A percentile compares a stretch with the other conserved stretches of the same genome.
phyloP scores from a whole-genome alignment of 331 rosid genomes.

The Dryas integrifolia region DNA sequence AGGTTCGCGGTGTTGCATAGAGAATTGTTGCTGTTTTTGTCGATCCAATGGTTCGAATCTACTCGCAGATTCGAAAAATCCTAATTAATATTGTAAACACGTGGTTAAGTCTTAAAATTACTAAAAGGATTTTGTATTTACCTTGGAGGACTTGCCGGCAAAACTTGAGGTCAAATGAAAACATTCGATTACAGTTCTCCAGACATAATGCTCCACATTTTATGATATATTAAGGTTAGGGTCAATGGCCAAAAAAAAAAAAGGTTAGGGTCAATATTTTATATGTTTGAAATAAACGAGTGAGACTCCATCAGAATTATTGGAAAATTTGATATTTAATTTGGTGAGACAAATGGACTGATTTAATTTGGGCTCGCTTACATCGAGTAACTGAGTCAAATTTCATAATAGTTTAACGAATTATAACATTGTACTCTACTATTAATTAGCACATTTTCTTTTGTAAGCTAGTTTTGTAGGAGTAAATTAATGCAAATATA shows the following conservation, averaged over 20 bases:
- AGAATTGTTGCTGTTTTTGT: constrained; percentile 26
- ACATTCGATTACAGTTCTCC: not conserved
- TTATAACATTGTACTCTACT: too few relatives aligned
- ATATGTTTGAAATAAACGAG: too few relatives aligned
- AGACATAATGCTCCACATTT: not conserved
- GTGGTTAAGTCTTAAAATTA: constrained; percentile 27
- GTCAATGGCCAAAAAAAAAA: not conserved
- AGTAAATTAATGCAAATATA: too few relatives aligned
- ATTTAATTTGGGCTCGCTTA: too few relatives aligned
- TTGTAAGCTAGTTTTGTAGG: too few relatives aligned
- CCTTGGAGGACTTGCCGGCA: not conserved
- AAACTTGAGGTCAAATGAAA: constrained; percentile 9
- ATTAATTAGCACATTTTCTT: too few relatives aligned
- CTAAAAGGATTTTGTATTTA: not conserved
- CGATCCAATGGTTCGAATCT: constrained; percentile 33
- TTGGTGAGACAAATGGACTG: too few relatives aligned
- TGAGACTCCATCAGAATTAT: too few relatives aligned
- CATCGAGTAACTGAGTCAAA: too few relatives aligned
- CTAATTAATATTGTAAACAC: constrained; percentile 23
- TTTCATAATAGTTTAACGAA: too few relatives aligned
- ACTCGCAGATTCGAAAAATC: constrained; percentile 30
- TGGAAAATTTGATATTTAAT: too few relatives aligned
- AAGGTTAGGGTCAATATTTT: too few relatives aligned
- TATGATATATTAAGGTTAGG: not conserved
- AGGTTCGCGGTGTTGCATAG: constrained; percentile 28